phyloP scores from a whole-genome alignment of 129 eudicot species.

The Artemisia annua region DNA sequence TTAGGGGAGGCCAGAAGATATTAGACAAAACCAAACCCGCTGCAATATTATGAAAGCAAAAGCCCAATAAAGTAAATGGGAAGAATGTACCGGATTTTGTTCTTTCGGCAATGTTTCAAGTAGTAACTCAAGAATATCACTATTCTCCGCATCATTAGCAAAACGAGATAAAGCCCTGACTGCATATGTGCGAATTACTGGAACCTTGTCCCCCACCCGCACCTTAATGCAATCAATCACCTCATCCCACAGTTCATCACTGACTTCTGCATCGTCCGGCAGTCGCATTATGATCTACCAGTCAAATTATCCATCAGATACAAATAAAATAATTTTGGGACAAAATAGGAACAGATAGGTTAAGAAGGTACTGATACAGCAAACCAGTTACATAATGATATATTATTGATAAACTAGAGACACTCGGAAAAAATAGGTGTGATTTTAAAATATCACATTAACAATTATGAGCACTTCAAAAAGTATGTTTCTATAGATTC shows the following conservation, averaged over 20 bases:
- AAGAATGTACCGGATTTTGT: conserved; percentile 67
- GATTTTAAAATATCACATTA: too few species aligned
- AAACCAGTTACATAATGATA: not conserved
- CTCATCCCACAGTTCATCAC: conserved; percentile 87
- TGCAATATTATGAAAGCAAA: too few species aligned
- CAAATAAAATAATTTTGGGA: conserved; percentile 5
- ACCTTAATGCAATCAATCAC: conserved; percentile 82
- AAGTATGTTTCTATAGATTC: too few species aligned
- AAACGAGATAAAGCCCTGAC: conserved; percentile 92
- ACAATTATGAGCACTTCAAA: too few species aligned
- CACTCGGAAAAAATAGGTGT: not conserved
- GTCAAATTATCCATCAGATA: conserved; percentile 4
- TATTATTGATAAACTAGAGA: not conserved
- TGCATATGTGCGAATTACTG: conserved; percentile 73
- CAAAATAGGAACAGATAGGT: not conserved
- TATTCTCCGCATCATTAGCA: conserved; percentile 80
- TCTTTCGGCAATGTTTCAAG: conserved; percentile 63
- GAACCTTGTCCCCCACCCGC: conserved; percentile 71
- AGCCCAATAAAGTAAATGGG: not conserved
- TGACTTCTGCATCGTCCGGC: conserved; percentile 96
- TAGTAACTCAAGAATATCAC: conserved; percentile 80
- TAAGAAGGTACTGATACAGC: not conserved
- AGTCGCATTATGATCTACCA: conserved; percentile 82
- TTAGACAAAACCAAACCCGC: too few species aligned
- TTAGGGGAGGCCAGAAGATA: too few species aligned